Percentiles rank a stretch among this genome's conserved stretches.
These are phyloP conservation scores for Mortierella alpina DNA, from an alignment of 192 early-diverging fungal genomes.

Conservation along the genomic window DNA sequence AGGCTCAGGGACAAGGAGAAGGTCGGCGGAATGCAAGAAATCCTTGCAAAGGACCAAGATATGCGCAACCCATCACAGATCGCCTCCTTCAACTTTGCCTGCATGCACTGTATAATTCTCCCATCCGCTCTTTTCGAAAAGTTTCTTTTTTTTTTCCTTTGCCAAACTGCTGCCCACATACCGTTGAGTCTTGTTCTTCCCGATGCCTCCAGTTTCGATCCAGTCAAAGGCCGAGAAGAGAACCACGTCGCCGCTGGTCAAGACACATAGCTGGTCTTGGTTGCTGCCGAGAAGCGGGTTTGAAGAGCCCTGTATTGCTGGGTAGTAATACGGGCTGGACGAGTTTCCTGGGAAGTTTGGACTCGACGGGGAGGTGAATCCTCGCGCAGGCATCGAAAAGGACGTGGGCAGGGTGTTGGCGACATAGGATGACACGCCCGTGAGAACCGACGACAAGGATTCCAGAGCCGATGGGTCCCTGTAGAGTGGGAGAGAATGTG, in stretches of 20 bases:
- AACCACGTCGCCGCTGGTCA: constrained; percentile 44
- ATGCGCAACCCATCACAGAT: no score
- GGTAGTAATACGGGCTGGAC: constrained; percentile 29
- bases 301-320: constrained; percentile 18
- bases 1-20: no score
- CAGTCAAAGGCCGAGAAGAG: constrained; percentile 45
- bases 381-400: constrained; percentile 36
- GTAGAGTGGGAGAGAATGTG: not conserved
- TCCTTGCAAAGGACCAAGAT: no score
- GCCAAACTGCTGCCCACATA: constrained; percentile 6
- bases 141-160: no score
- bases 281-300: constrained; percentile 31
- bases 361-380: constrained; percentile 39
- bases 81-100: no score
- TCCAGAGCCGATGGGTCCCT: constrained; percentile 74
- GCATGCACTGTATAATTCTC: no score
- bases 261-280: constrained; percentile 38
- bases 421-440: constrained; percentile 73
- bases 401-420: constrained; percentile 67
- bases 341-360: constrained; percentile 14
- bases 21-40: no score
- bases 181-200: constrained; percentile 29
- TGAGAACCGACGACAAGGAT: constrained; percentile 68
- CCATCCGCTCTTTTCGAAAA: not conserved
- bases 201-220: constrained; percentile 30